Evolutionary conservation across 1,284 basidiomycete genomes (phyloP), one percentile per base, ranked within the genome.

Genomic region (Malassezia obtusa): DNA sequence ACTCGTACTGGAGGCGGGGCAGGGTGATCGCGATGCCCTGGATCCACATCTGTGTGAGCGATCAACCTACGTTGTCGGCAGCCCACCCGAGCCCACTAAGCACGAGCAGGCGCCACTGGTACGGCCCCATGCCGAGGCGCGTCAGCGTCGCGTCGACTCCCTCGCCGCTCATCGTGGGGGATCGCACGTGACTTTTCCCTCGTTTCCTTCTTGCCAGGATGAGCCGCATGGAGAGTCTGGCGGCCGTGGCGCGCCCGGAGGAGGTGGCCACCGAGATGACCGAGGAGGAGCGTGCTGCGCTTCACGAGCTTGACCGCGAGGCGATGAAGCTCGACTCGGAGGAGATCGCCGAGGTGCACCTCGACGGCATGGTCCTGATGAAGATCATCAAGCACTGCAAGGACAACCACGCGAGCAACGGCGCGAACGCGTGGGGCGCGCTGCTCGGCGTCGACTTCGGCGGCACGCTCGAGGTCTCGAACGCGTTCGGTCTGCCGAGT

Each of bases 1-100:
- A 77, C 73, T 83, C 94, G 72, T 92, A 82, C 70, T 94, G 89
- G 9, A 96, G 85, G 50, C 91, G 80, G 11, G 92, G 92, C 11
- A 98, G 80, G 43, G 92, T 87, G 41, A 96, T 89, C 35, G 90
- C 88, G 28, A 87, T 77, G 31, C 61, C 68, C 47, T 73, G 71
- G 32, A 70, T 68, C 57, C 55, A 71, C 64, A 69, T 59, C 73
- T 74, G 26, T 36, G 35, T 38, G 9, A 46, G 44, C 19, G 4
- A 15, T 4, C 2, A 9, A 41, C 50, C 9, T 36, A 52, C 50
- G 33, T 52, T 74, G 56, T 71, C 69, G 1, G 70, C 67, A 1
- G 64, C 60, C 67, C 67, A 71, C 12, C 67, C 69, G 4, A 60
- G 49, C 19, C 71, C 69, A 19, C 63, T 63, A 3, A 48, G 45